A percentile compares a stretch with the other conserved stretches of the same genome.
Conservation (phyloP, 2,329 filamentous ascomycete species). For the Aspergillus tubingensis region DNA sequence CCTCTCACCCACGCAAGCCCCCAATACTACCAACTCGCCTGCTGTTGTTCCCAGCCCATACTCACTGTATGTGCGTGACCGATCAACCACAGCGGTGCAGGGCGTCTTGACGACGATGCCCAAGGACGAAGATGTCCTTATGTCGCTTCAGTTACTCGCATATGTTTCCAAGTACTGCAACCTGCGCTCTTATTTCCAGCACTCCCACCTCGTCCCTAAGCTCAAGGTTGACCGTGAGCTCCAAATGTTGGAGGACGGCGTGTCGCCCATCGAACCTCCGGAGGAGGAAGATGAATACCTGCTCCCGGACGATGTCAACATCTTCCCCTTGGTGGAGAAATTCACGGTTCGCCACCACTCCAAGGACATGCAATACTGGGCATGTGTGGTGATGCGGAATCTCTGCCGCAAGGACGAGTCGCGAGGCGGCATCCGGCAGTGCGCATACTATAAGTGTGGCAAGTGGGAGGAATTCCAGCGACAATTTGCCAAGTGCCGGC, state of each 20-base stretch:
- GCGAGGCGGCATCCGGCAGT: slow-evolving; percentile 90
- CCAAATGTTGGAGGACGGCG: slow-evolving; percentile 73
- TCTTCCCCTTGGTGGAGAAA: slow-evolving; percentile 96
- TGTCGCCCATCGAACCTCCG: slow-evolving; percentile 33
- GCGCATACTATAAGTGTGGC: slow-evolving; percentile 95
- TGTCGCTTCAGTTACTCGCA: slow-evolving; percentile 93
- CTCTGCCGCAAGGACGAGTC: slow-evolving; percentile 97
- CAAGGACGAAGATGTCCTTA: slow-evolving; percentile 93
- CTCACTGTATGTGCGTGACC: slow-evolving; percentile 77
- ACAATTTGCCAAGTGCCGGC: slow-evolving; percentile 96
- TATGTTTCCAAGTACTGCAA: slow-evolving; percentile 99
- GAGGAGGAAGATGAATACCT: slow-evolving; percentile 84
- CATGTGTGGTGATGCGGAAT: slow-evolving; percentile 97
- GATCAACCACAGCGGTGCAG: slow-evolving; percentile 66
- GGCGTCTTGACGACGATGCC: slow-evolving; percentile 88
- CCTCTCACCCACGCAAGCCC: slow-evolving; percentile 67
- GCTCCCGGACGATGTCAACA: slow-evolving; percentile 92
- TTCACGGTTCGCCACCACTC: slow-evolving; percentile 95
- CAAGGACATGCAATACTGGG: slow-evolving; percentile 99
- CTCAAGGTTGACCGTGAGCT: slow-evolving; percentile 88
- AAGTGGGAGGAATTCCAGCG: slow-evolving; percentile 97
- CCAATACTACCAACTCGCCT: slow-evolving; percentile 70
- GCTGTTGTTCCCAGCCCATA: slow-evolving; percentile 70
- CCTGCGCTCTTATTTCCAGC: slow-evolving; percentile 90
- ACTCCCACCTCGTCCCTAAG: slow-evolving; percentile 87